phyloP scores from a whole-genome alignment of 495 filamentous ascomycete genomes.

The Bacidia gigantensis region DNA sequence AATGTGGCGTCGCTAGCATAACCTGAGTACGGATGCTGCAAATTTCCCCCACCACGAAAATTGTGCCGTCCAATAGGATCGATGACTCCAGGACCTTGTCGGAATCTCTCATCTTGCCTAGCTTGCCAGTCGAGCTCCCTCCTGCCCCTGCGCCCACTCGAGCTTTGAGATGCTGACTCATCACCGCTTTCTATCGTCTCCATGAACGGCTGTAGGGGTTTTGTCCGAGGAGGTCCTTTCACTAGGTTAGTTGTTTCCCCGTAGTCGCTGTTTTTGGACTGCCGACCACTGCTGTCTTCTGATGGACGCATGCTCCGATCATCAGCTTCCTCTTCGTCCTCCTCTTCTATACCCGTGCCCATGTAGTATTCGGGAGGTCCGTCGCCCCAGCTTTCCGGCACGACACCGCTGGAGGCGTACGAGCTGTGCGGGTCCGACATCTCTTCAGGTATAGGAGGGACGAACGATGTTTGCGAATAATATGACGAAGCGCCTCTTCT shows the following conservation, averaged over 20 bases:
- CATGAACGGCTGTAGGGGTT: slow-evolving; percentile 56
- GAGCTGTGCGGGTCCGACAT: slow-evolving; percentile 51
- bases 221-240: slow-evolving; percentile 64
- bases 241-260: slow-evolving; percentile 52
- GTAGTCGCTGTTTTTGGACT: slow-evolving; percentile 33
- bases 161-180: slow-evolving; percentile 9
- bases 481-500: slow-evolving; percentile 63
- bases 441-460: slow-evolving; percentile 85
- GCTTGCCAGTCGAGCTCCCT: slow-evolving; percentile 21
- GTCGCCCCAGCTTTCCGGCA: slow-evolving; percentile 57
- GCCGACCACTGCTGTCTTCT: slow-evolving; percentile 17
- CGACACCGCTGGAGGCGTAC: slow-evolving; percentile 68
- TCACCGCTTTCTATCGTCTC: slow-evolving; percentile 43
- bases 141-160: slow-evolving; percentile 13
- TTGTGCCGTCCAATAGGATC: slow-evolving; percentile 19
- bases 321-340: slow-evolving; percentile 25
- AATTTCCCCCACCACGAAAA: slow-evolving; percentile 14
- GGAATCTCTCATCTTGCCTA: slow-evolving; percentile 16
- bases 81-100: slow-evolving; percentile 13
- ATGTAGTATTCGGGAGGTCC: slow-evolving; percentile 37
- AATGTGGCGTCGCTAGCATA: slow-evolving; percentile 17
- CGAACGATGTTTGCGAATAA: slow-evolving; percentile 48
- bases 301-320: slow-evolving; percentile 7
- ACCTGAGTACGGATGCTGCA: slow-evolving; percentile 13
- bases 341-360: slow-evolving; percentile 28